Evolutionary conservation across 805 yeast species (phyloP).

Genomic region (Nakazawaea anatomiae): DNA sequence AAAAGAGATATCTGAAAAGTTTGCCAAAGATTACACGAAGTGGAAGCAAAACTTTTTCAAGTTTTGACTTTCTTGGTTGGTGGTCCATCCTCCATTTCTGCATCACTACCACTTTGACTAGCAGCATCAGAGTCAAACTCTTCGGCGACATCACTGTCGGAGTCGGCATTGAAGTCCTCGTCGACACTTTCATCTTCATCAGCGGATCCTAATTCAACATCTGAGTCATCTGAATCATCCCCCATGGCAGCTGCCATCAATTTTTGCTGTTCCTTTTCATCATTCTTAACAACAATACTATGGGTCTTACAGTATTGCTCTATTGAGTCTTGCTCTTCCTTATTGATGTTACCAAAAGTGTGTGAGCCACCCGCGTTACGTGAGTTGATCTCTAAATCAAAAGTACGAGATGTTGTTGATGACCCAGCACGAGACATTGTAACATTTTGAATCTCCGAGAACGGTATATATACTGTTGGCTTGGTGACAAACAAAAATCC

Average conservation of each 20-base stretch:
- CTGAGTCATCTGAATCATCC: conserved; percentile 48
- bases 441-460: conserved; percentile 68
- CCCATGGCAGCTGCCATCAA: conserved; percentile 73
- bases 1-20: too few relatives aligned
- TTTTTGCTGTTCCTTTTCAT: conserved; percentile 81
- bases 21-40: neutral
- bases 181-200: conserved; percentile 77
- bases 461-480: conserved; percentile 89
- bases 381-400: conserved; percentile 79
- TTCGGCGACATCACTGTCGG: conserved; percentile 73
- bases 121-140: conserved; percentile 65
- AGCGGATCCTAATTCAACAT: conserved; percentile 61
- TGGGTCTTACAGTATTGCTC: conserved; percentile 74
- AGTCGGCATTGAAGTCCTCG: conserved; percentile 71
- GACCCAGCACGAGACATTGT: conserved; percentile 87
- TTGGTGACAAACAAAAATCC: conserved; percentile 88
- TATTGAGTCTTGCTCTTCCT: conserved; percentile 80
- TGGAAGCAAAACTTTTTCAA: neutral
- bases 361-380: conserved; percentile 65
- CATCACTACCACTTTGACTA: conserved; percentile 21
- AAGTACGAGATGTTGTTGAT: conserved; percentile 79
- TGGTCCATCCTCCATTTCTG: conserved; percentile 19
- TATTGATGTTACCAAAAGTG: conserved; percentile 80
- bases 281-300: conserved; percentile 78
- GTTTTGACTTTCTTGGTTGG: conserved; percentile 22